Conservation (phyloP, 2,329 filamentous ascomycete species). For the Fusarium denticulatum region DNA sequence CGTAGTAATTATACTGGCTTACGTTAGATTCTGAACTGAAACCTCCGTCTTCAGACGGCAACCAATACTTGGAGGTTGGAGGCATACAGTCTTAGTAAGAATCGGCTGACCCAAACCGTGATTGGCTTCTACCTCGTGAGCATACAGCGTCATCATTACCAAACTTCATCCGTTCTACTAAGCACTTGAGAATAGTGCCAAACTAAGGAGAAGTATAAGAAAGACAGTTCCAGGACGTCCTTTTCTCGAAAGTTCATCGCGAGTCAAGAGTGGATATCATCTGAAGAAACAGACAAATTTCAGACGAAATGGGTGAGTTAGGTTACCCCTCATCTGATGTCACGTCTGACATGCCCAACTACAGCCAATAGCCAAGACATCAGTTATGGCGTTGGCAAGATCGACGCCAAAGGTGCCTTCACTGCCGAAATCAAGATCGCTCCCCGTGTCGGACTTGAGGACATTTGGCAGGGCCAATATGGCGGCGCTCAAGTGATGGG, state of each 20-base stretch:
- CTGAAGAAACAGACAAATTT: not conserved
- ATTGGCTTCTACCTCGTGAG: not conserved
- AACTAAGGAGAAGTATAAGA: not conserved
- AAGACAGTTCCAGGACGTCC: rapidly evolving
- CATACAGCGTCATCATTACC: conserved; percentile 14
- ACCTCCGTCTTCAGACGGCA: not conserved
- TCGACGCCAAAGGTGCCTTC: conserved; percentile 27
- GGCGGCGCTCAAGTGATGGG: conserved; percentile 28
- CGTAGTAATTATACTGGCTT: rapidly evolving
- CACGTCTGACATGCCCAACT: not conserved
- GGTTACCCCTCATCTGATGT: not conserved
- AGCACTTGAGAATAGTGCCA: not conserved
- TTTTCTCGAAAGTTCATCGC: not conserved
- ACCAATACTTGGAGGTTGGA: not conserved
- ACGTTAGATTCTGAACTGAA: not conserved
- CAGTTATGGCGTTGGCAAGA: conserved; percentile 13
- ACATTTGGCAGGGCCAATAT: conserved; percentile 34
- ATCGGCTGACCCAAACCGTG: not conserved
- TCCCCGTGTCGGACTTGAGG: conserved; percentile 16
- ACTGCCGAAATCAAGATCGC: conserved; percentile 30
- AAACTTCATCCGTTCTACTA: not conserved
- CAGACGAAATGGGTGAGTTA: conserved; percentile 7
- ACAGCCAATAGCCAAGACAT: not conserved
- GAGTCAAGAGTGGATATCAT: not conserved
- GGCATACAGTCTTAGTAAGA: not conserved